Evolutionary conservation across 2,329 filamentous ascomycete species (phyloP), one percentile per base, ranked within the genome.

Genomic region (Xylariaceae sp.): DNA sequence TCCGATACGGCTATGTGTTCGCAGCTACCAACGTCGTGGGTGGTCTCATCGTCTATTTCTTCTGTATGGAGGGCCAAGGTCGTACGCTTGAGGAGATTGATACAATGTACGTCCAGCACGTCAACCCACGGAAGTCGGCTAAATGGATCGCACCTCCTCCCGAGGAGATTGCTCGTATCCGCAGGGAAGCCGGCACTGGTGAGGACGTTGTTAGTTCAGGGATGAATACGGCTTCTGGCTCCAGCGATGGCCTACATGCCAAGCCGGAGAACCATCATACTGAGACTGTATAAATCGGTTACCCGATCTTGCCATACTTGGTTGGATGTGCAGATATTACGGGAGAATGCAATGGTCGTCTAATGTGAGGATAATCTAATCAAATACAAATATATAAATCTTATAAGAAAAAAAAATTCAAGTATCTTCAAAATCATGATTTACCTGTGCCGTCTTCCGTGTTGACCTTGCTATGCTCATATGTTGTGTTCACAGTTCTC

Each of bases 1-100:
- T 88, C 73, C 80, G 80, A 1, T 91, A 90, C 66, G 90, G 90
- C 2, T 90, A 91, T 62, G 85, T 93, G 26, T 92, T 92, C 72
- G 89, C 88, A 0, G 87, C 80, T 0, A 91, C 88, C 69, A 89
- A 90, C 65, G 75, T 90, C 16, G 77, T 83, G 0, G 88, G 83
- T 0, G 83, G 85, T 0, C 62, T 86, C 0, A 73, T 92, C 11
- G 87, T 92, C 26, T 93, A 88, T 77, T 90, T 93, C 75, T 92
- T 92, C 71, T 82, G 92, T 49, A 85, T 89, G 53, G 90, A 93
- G 71, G 87, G 84, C 41, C 87, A 90, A 68, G 89, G 87, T 49
- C 83, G 89, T 5, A 87, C 85, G 0, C 79, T 94, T 1, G 90
- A 94, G 75, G 89, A 93, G 71, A 89, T 94, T 53, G 90, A 94